Conservation (phyloP, 805 yeast genomes). For the Allodekkera sacchari region DNA sequence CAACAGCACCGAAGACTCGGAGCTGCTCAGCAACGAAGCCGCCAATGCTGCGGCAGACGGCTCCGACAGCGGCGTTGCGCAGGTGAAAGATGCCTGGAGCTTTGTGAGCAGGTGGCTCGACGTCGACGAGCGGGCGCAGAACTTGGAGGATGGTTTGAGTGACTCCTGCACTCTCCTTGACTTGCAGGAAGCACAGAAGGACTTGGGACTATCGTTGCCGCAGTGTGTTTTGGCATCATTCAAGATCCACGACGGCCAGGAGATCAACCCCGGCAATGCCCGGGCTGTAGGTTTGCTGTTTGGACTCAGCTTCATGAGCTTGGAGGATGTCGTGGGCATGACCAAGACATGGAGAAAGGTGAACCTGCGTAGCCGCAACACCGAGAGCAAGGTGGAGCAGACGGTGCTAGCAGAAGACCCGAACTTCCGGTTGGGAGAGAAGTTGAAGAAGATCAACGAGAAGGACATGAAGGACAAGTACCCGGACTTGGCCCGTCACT, state of each 20-base stretch:
- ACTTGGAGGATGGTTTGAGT: constrained; percentile 50
- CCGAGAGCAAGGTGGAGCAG: constrained; percentile 2
- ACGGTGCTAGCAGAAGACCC: constrained; percentile 9
- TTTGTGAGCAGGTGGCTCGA: constrained; percentile 43
- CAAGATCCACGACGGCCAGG: constrained; percentile 82
- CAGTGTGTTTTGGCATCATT: constrained; percentile 66
- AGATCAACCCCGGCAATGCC: constrained; percentile 54
- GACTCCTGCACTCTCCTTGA: constrained; percentile 67
- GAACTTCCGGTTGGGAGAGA: constrained; percentile 11
- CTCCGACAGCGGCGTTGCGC: constrained; percentile 5
- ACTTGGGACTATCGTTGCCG: constrained; percentile 63
- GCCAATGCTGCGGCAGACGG: constrained; percentile 2
- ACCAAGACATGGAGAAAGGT: constrained; percentile 78
- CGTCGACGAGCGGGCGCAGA: constrained; percentile 67
- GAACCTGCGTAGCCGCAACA: too few species aligned
- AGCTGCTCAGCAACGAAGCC: background rate
- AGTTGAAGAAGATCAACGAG: constrained; percentile 8
- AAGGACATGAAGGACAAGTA: constrained; percentile 12
- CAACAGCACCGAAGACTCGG: background rate
- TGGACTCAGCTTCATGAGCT: constrained; percentile 68
- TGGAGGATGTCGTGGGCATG: constrained; percentile 70
- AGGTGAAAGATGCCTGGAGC: constrained; percentile 70
- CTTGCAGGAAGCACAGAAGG: constrained; percentile 68
- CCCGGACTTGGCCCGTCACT: constrained; percentile 19
- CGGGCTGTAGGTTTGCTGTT: constrained; percentile 63